phyloP scores from a whole-genome alignment of 2,329 filamentous ascomycete species.

The Diaporthe caulivora region DNA sequence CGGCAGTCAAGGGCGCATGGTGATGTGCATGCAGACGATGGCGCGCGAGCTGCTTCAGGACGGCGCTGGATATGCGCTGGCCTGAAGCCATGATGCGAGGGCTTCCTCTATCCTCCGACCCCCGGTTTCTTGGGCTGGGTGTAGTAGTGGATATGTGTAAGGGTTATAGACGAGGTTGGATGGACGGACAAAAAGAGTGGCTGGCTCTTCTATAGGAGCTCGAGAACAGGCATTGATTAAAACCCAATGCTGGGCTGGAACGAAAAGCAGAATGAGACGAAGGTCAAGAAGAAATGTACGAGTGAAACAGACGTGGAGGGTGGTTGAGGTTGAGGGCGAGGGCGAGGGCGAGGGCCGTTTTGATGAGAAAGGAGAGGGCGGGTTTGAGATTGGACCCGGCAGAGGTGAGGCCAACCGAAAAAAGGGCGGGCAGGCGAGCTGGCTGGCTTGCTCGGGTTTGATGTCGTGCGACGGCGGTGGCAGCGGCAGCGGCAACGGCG shows the following conservation, averaged over 20 bases:
- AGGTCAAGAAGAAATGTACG: not conserved
- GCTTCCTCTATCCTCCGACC: not conserved
- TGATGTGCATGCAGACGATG: not conserved
- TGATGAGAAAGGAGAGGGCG: slow-evolving; percentile 23
- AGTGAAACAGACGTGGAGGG: not conserved
- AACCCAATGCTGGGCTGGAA: not conserved
- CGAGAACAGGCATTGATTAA: not conserved
- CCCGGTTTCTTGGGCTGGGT: not conserved
- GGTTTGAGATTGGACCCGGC: slow-evolving; percentile 19
- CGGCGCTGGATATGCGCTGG: slow-evolving; percentile 20
- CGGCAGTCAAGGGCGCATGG: not conserved
- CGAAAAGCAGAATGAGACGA: not conserved
- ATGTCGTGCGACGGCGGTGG: not conserved
- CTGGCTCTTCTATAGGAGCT: slow-evolving; percentile 5
- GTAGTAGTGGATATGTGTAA: not conserved
- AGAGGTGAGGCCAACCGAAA: slow-evolving; percentile 25
- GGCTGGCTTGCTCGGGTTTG: not conserved
- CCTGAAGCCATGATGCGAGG: slow-evolving; percentile 28
- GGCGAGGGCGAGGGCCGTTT: not conserved
- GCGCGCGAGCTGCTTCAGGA: slow-evolving; percentile 26
- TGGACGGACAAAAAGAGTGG: not conserved
- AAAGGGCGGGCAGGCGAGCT: not conserved
- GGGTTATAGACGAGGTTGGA: not conserved
- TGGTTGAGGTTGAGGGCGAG: not conserved
- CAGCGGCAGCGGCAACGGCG: too few relatives aligned